Evolutionary conservation across 257 asterid genomes (phyloP).

Genomic region (Schizonepeta tenuifolia): DNA sequence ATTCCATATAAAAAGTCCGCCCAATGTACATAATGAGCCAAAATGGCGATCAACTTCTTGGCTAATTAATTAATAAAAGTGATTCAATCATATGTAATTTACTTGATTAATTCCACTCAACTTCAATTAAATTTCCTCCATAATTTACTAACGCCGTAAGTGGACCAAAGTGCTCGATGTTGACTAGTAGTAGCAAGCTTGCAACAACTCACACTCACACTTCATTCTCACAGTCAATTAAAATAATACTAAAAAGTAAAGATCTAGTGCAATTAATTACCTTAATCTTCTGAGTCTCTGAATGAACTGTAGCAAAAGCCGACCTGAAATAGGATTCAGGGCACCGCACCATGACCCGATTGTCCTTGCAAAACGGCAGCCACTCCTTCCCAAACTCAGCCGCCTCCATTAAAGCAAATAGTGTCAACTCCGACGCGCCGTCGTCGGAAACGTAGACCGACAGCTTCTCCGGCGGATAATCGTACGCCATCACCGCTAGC

Average conservation of each 20-base stretch:
- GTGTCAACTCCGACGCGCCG: constrained; percentile 66
- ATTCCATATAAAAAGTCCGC: no score
- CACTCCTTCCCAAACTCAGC: constrained; percentile 60
- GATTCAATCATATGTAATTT: neutral
- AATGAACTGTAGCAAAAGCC: neutral
- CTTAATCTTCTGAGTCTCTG: constrained; percentile 37
- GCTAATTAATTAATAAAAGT: neutral
- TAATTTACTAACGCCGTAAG: neutral
- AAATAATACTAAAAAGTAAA: no score
- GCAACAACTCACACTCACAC: no score
- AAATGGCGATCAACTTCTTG: neutral
- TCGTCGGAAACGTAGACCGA: constrained; percentile 78
- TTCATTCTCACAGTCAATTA: no score
- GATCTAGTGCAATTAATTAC: constrained; percentile 18
- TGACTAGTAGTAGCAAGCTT: neutral
- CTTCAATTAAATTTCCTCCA: neutral
- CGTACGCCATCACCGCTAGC: constrained; percentile 71
- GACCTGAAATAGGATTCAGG: constrained; percentile 54
- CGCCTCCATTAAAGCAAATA: constrained; percentile 70
- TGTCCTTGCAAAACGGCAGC: constrained; percentile 66
- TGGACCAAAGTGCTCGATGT: constrained; percentile 12
- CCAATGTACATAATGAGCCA: no score
- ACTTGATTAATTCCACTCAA: neutral
- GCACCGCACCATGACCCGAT: constrained; percentile 47
- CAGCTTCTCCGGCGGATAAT: constrained; percentile 66